Conservation (phyloP, 2,329 filamentous ascomycete species). For the Botrytis cinerea region DNA sequence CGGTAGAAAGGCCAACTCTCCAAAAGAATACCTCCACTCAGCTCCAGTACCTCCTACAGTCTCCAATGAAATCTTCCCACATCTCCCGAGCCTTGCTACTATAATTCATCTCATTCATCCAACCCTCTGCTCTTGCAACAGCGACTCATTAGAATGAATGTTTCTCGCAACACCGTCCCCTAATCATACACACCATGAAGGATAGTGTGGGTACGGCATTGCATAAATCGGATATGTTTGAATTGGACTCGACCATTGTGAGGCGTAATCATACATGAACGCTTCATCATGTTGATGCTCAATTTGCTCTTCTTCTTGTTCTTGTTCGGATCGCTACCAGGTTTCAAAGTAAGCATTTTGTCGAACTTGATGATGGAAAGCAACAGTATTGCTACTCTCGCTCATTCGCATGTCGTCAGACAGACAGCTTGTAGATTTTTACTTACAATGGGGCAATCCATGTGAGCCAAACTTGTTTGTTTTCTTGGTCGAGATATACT, state of each 20-base stretch:
- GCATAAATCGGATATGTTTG: conserved; percentile 1
- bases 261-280: conserved; percentile 16
- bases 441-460: conserved; percentile 24
- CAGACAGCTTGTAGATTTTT: not conserved
- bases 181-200: conserved; percentile 21
- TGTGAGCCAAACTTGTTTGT: conserved; percentile 14
- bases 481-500: conserved; percentile 17
- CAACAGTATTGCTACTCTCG: not conserved
- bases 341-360: conserved; percentile 10
- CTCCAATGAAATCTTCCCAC: not conserved
- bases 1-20: not conserved
- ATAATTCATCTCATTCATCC: not conserved
- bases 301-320: conserved; percentile 10
- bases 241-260: conserved; percentile 1
- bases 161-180: not conserved
- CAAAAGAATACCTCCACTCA: not conserved
- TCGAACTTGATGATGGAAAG: not conserved
- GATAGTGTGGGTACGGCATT: conserved; percentile 4
- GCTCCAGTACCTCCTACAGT: not conserved
- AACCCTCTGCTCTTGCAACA: no score
- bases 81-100: not conserved
- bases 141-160: not conserved
- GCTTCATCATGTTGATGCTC: not conserved
- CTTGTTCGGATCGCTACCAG: not conserved
- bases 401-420: not conserved